Conservation (phyloP, 768 basidiomycete species). For the Saitozyma podzolica region DNA sequence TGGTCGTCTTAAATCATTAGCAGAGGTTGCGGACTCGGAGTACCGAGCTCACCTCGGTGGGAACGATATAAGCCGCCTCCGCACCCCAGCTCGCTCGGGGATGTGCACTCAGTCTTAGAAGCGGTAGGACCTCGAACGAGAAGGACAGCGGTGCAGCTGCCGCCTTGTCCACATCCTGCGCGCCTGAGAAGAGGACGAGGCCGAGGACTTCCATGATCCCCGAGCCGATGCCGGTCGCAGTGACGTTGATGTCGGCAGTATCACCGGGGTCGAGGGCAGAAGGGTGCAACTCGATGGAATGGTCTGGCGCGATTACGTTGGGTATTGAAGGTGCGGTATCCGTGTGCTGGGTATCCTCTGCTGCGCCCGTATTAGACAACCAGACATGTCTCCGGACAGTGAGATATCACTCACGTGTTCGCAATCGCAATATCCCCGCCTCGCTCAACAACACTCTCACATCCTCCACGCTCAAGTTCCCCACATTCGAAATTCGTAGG, state of each 20-base stretch:
- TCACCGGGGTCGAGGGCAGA: conserved; percentile 57
- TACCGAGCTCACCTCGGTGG: conserved; percentile 2
- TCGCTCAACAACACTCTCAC: conserved; percentile 68
- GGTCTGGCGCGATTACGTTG: conserved; percentile 12
- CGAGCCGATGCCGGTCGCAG: conserved; percentile 56
- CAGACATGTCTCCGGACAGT: too few species aligned
- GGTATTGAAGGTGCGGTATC: conserved; percentile 4
- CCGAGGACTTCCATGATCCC: conserved; percentile 2
- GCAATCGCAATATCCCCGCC: conserved; percentile 4
- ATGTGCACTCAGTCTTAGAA: too few species aligned
- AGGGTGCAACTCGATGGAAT: conserved; percentile 11
- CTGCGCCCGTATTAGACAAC: too few species aligned
- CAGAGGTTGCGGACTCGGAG: too few species aligned
- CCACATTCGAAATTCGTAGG: conserved; percentile 68
- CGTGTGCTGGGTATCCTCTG: too few species aligned
- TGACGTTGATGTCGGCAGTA: conserved; percentile 59
- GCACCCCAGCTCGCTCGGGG: not conserved
- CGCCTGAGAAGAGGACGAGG: conserved; percentile 1
- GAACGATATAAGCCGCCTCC: not conserved
- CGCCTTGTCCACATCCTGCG: conserved; percentile 4
- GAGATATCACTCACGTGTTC: not conserved
- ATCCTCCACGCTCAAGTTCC: conserved; percentile 63
- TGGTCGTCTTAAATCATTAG: too few species aligned
- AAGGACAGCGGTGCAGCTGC: not conserved
- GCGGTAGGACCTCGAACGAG: not conserved